Evolutionary conservation across 2,329 filamentous ascomycete species (phyloP), one percentile per base, ranked within the genome.

Genomic region (Ceratocystiopsis minuta): DNA sequence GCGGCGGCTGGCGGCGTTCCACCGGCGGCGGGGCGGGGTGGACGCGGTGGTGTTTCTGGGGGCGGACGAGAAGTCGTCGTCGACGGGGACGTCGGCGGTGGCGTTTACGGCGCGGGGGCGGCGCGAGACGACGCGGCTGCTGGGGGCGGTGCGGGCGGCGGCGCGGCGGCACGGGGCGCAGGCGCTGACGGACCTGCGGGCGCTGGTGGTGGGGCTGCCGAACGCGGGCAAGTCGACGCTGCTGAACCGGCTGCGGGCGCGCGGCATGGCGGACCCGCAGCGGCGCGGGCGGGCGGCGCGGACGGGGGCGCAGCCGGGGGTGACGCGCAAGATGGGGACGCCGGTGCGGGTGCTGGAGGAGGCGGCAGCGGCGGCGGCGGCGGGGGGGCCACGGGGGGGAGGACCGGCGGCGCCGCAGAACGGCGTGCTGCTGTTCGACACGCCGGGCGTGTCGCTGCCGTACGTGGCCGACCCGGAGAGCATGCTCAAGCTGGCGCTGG

Each of bases 161-260:
- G 68, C 70, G 18, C 48, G 53, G n/a, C 41, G 43, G n/a, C 47
- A 50, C 37, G 55, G 60, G 20, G 56, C 59, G 28, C 65, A 75
- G 51, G 72, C 72, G 17, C 62, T 96, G n/a, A 78, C 82, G 9
- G 87, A 86, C n/a, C 71, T 85, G 50, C 75, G 86, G 39, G 73
- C 86, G 43, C 72, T 98, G 57, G 74, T 96, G 1, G 87, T 96
- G 14, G 90, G 90, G 43, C 95, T 98, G 87, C 90, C 90, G 33
- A 98, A 98, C 55, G 84, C 94, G 0, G 90, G 90, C 33, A 98
- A 98, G 61, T 93, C 84, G 38, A 86, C 87, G 1, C 67, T 98
- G n/a, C 73, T 98, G 36, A 98, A 98, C 58, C 73, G 78, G 15
- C 69, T 96, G 39, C 78, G 90, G 16, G 71, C 67, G 35, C 65